phyloP scores from a whole-genome alignment of 192 early-diverging fungal genomes.

The Linderina pennispora region DNA sequence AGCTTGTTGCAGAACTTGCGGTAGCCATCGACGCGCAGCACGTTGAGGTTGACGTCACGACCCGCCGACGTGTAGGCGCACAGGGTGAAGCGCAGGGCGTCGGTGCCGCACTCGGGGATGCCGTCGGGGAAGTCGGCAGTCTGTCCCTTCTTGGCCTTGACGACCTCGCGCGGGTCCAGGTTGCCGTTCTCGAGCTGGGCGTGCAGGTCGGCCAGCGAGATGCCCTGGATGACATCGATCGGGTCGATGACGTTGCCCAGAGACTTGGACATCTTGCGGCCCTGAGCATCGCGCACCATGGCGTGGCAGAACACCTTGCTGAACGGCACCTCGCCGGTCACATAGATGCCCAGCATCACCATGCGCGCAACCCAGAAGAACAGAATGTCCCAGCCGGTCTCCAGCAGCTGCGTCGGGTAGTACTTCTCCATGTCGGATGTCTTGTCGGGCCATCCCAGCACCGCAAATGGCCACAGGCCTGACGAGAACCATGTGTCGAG shows the following conservation, averaged over 20 bases:
- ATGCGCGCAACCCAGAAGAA: constrained; percentile 99
- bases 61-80: constrained; percentile 72
- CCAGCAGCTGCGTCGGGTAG: constrained; percentile 88
- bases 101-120: constrained; percentile 97
- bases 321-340: constrained; percentile 96
- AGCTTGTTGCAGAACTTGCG: constrained; percentile 99
- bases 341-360: constrained; percentile 97
- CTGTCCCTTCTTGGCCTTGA: constrained; percentile 82
- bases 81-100: constrained; percentile 83
- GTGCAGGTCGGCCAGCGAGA: constrained; percentile 71
- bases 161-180: constrained; percentile 83
- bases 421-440: constrained; percentile 78
- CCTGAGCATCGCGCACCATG: constrained; percentile 96
- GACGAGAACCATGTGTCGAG: constrained; percentile 99
- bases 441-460: constrained; percentile 93
- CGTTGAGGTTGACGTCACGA: constrained; percentile 90
- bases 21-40: constrained; percentile 96
- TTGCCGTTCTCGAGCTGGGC: constrained; percentile 76
- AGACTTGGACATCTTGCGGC: constrained; percentile 96
- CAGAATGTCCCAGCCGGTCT: constrained; percentile 98
- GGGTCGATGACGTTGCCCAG: constrained; percentile 99
- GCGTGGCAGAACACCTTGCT: constrained; percentile 94
- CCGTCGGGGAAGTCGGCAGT: constrained; percentile 89
- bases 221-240: constrained; percentile 93
- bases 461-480: constrained; percentile 97